Conservation (phyloP, 2,329 filamentous ascomycete species). For the Penicillium sp. region DNA sequence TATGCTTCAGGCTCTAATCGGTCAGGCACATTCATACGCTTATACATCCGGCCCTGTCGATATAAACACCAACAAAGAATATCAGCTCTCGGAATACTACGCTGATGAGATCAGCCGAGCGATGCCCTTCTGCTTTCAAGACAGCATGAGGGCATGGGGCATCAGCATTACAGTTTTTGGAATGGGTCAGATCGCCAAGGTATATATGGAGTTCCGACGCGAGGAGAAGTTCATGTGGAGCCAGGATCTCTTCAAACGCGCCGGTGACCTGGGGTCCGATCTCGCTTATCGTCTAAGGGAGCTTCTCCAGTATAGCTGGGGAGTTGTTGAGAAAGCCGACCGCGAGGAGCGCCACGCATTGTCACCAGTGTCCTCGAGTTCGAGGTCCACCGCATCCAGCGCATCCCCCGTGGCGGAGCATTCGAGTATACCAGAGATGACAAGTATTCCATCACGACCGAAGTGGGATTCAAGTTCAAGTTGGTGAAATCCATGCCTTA, state of each 20-base stretch:
- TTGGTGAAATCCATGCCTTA: too few relatives aligned
- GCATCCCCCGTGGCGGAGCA: background rate
- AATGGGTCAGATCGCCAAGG: conserved; percentile 5
- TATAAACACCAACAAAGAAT: background rate
- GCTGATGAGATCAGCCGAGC: conserved; percentile 10
- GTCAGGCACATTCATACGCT: background rate
- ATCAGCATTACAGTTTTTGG: conserved; percentile 1
- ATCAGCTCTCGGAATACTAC: conserved; percentile 10
- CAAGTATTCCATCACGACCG: background rate
- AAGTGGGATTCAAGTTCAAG: background rate
- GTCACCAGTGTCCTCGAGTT: background rate
- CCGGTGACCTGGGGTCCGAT: background rate
- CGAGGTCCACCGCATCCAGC: background rate
- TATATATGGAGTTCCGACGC: conserved; percentile 6
- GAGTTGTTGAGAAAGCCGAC: background rate
- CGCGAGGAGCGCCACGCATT: background rate
- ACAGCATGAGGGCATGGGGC: conserved; percentile 10
- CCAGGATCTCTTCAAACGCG: background rate
- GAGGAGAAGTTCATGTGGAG: conserved; percentile 8
- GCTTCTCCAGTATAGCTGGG: conserved; percentile 3
- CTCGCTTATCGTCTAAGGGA: background rate
- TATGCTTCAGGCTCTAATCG: conserved; percentile 8
- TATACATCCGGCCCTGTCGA: background rate
- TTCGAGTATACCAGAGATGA: background rate
- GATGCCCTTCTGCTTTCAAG: conserved; percentile 6